phyloP scores from a whole-genome alignment of 208 protist species.

The Trypanosoma theileri region DNA sequence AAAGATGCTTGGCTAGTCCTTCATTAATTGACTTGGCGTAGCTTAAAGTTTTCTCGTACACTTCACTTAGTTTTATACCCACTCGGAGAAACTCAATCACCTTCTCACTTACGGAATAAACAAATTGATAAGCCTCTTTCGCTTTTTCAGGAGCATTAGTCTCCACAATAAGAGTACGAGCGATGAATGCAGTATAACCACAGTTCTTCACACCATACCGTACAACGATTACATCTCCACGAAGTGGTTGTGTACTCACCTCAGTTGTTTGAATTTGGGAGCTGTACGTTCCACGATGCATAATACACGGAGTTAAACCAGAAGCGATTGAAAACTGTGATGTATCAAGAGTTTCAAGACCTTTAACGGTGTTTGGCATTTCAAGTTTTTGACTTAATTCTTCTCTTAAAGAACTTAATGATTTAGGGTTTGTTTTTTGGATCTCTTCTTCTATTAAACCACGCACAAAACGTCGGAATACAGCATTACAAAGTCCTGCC shows the following conservation, averaged over 20 bases:
- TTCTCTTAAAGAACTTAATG: slow-evolving; percentile 64
- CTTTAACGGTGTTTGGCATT: slow-evolving; percentile 68
- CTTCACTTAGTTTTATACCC: slow-evolving; percentile 54
- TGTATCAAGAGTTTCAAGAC: slow-evolving; percentile 59
- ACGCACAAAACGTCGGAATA: slow-evolving; percentile 75
- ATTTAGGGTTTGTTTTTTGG: slow-evolving; percentile 42
- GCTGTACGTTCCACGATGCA: slow-evolving; percentile 70
- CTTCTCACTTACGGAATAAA: slow-evolving; percentile 69
- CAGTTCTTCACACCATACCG: slow-evolving; percentile 79
- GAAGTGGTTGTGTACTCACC: slow-evolving; percentile 42
- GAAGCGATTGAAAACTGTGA: slow-evolving; percentile 68
- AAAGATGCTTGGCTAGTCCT: slow-evolving; percentile 44
- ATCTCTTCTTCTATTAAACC: slow-evolving; percentile 60
- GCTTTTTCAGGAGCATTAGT: slow-evolving; percentile 53
- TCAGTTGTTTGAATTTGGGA: slow-evolving; percentile 61
- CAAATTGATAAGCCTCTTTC: slow-evolving; percentile 77
- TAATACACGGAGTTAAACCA: slow-evolving; percentile 67
- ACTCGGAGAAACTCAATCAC: slow-evolving; percentile 59
- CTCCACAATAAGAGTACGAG: slow-evolving; percentile 78
- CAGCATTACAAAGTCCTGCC: slow-evolving; percentile 68
- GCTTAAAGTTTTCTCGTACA: slow-evolving; percentile 53
- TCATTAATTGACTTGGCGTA: slow-evolving; percentile 50
- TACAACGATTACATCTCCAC: slow-evolving; percentile 70
- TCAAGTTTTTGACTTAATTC: slow-evolving; percentile 66
- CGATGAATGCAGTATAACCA: slow-evolving; percentile 78